Percentiles rank a stretch among this genome's conserved stretches.
Evolutionary conservation across 2,329 filamentous ascomycete species (phyloP).

Genomic region (Aspergillus sp.): DNA sequence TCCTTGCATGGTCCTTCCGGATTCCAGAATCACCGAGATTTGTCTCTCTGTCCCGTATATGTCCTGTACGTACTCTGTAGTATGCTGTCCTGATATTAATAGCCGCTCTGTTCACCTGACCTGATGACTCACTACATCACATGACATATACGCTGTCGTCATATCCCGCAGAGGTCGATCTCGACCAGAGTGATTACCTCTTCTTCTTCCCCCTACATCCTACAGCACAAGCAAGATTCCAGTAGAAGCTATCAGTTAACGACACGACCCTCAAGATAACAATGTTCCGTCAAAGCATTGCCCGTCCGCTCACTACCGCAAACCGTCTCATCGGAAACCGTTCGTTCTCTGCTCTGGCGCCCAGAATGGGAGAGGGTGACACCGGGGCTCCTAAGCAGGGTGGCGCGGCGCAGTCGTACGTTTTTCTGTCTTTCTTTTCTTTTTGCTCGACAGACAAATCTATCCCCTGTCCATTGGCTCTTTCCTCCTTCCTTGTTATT

Average conservation of each 20-base stretch:
- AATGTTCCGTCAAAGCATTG: slow-evolving; percentile 62
- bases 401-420: slow-evolving; percentile 32
- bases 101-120: background rate
- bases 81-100: background rate
- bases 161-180: background rate
- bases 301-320: slow-evolving; percentile 50
- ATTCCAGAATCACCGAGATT: background rate
- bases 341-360: slow-evolving; percentile 56
- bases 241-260: background rate
- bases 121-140: background rate
- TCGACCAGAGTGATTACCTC: background rate
- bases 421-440: slow-evolving; percentile 3
- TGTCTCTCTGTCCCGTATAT: background rate
- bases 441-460: background rate
- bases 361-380: slow-evolving; percentile 62
- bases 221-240: background rate
- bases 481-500: too few species aligned
- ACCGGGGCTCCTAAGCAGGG: slow-evolving; percentile 45
- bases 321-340: slow-evolving; percentile 42
- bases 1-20: background rate
- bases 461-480: background rate
- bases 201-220: background rate
- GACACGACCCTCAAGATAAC: slow-evolving; percentile 13
- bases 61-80: background rate
- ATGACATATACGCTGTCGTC: slow-evolving; percentile 1